Evolutionary conservation across 163 green algal genomes (phyloP).

Genomic region (Prototheca wickerhamii): DNA sequence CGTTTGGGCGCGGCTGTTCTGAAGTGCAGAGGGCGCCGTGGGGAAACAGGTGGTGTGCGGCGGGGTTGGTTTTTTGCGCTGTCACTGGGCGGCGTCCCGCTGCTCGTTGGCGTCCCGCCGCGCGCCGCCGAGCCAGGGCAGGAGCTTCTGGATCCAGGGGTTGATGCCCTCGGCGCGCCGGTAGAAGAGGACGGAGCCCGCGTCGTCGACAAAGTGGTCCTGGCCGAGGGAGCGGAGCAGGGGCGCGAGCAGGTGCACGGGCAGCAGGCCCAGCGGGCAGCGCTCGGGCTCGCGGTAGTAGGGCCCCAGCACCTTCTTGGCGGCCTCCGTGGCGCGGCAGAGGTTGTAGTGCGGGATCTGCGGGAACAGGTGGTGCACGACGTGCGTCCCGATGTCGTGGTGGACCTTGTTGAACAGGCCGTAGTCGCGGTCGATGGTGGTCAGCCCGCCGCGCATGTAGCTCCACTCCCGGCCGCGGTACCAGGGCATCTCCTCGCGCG

Average conservation of each 20-base stretch:
- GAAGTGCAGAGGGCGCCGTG: too few relatives aligned
- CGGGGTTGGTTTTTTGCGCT: too few relatives aligned
- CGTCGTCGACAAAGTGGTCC: conserved; percentile 76
- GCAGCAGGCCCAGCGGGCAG: conserved; percentile 53
- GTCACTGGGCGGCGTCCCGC: too few relatives aligned
- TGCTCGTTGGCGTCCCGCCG: too few relatives aligned
- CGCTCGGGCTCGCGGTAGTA: conserved; percentile 83
- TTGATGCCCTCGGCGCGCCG: conserved; percentile 20
- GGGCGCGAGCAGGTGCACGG: conserved; percentile 70
- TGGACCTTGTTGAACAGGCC: conserved; percentile 98
- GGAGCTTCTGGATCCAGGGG: neutral
- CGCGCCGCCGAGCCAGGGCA: neutral
- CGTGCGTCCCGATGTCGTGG: conserved; percentile 95
- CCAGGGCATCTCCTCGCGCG: conserved; percentile 80
- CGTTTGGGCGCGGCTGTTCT: too few relatives aligned
- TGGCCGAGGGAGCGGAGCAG: conserved; percentile 69
- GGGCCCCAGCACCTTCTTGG: conserved; percentile 83
- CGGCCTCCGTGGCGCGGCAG: conserved; percentile 69
- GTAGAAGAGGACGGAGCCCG: conserved; percentile 82
- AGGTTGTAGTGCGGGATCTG: conserved; percentile 96
- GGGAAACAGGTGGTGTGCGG: too few relatives aligned
- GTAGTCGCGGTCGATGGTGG: conserved; percentile 87
- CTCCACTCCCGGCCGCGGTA: conserved; percentile 88
- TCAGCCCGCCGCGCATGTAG: conserved; percentile 88
- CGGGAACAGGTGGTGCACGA: conserved; percentile 91